A percentile compares a stretch with the other conserved stretches of the same genome.
Evolutionary conservation across 257 asterid species (phyloP).

Genomic region (Paraleonurus japonicus): DNA sequence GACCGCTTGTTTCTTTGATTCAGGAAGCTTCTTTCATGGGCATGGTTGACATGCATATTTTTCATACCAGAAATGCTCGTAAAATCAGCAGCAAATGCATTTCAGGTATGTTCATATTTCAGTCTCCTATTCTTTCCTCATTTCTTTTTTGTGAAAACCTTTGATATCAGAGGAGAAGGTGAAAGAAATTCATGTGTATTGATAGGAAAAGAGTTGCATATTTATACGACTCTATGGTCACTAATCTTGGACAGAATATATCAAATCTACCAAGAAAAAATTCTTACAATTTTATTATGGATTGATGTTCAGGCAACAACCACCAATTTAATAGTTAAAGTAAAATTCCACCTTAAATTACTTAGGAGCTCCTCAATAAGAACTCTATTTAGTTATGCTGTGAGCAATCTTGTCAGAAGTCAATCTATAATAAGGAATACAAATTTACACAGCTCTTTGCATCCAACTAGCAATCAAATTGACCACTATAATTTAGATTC

Average conservation of each 20-base stretch:
- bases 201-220: neutral
- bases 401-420: no score
- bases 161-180: neutral
- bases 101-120: slow-evolving; percentile 49
- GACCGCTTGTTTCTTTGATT: slow-evolving; percentile 25
- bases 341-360: no score
- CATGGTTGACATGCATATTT: slow-evolving; percentile 96
- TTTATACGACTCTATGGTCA: neutral
- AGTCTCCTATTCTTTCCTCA: slow-evolving; percentile 7
- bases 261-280: no score
- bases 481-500: neutral
- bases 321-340: no score
- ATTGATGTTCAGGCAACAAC: no score
- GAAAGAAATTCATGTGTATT: neutral
- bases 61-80: slow-evolving; percentile 90
- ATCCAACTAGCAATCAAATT: slow-evolving; percentile 12
- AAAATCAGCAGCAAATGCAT: slow-evolving; percentile 60
- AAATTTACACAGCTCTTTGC: neutral
- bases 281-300: no score
- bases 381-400: no score
- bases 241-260: neutral
- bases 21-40: slow-evolving; percentile 99
- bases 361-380: no score
- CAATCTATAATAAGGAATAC: neutral
- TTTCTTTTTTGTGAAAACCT: neutral